Conservation (phyloP, 1,139 yeast species). For the Candida tetrigidarum region DNA sequence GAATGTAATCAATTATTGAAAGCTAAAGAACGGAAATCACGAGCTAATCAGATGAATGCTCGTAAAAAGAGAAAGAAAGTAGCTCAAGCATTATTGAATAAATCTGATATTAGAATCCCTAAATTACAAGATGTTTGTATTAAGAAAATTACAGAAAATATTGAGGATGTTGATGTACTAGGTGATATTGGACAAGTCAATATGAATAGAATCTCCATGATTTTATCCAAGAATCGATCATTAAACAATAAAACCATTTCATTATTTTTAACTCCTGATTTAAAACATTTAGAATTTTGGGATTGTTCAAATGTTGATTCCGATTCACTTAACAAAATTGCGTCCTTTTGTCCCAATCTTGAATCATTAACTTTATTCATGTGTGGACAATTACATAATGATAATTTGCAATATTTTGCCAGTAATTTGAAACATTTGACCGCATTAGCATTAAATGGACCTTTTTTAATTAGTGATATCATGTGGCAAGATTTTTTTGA, state of each 20-base stretch:
- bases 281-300: slow-evolving; percentile 72
- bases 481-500: slow-evolving; percentile 80
- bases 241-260: slow-evolving; percentile 71
- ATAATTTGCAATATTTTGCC: slow-evolving; percentile 65
- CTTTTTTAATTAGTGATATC: slow-evolving; percentile 76
- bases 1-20: slow-evolving; percentile 57
- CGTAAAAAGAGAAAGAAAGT: slow-evolving; percentile 75
- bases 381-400: slow-evolving; percentile 94
- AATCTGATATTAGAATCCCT: slow-evolving; percentile 64
- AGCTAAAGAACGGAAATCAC: slow-evolving; percentile 46
- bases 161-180: slow-evolving; percentile 73
- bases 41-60: slow-evolving; percentile 60
- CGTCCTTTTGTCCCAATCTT: slow-evolving; percentile 78
- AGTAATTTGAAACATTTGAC: slow-evolving; percentile 59
- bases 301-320: slow-evolving; percentile 84
- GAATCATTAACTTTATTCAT: slow-evolving; percentile 70
- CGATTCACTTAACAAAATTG: slow-evolving; percentile 69
- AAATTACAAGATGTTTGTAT: slow-evolving; percentile 84
- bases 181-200: slow-evolving; percentile 79
- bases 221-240: slow-evolving; percentile 81
- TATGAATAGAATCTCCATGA: slow-evolving; percentile 68
- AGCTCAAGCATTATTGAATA: slow-evolving; percentile 84
- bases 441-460: slow-evolving; percentile 74
- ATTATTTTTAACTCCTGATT: slow-evolving; percentile 67
- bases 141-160: slow-evolving; percentile 67